Percentiles rank a stretch among this genome's conserved stretches.
phyloP scores from a whole-genome alignment of 306 rosid genomes.

The Cicer judaicum region DNA sequence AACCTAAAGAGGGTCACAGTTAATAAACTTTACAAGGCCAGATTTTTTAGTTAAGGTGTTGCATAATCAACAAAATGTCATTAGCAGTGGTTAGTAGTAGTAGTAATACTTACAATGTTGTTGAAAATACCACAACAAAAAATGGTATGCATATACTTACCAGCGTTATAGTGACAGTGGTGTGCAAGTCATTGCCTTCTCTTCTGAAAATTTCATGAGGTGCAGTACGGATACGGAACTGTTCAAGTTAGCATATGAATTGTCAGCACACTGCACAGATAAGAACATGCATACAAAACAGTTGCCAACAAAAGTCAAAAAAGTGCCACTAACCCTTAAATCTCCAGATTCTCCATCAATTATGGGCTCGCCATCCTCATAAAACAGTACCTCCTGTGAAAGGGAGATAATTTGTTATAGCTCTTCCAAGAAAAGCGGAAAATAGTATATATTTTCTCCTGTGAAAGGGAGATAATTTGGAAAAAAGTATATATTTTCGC shows the following conservation, averaged over 20 bases:
- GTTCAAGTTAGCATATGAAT: conserved; percentile 46
- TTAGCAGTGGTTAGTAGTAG: not conserved
- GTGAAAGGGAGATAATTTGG: conserved; percentile 33
- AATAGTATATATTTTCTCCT: too few relatives aligned
- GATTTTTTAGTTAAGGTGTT: not conserved
- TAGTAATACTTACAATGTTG: not conserved
- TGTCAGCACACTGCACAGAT: conserved; percentile 43
- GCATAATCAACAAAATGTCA: conserved; percentile 28
- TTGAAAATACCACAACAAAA: conserved; percentile 21
- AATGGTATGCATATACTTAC: conserved; percentile 48
- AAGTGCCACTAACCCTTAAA: conserved; percentile 66
- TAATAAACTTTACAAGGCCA: conserved; percentile 32
- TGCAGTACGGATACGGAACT: conserved; percentile 90
- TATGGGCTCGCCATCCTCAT: conserved; percentile 97
- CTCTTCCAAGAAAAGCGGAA: too few relatives aligned
- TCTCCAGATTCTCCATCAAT: conserved; percentile 98
- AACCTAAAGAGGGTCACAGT: conserved; percentile 60
- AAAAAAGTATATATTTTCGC: conserved; percentile 5
- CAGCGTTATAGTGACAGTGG: conserved; percentile 88
- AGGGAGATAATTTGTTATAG: conserved; percentile 34
- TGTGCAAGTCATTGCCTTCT: conserved; percentile 87
- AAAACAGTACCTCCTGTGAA: conserved; percentile 87
- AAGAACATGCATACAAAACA: conserved; percentile 27
- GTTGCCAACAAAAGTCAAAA: conserved; percentile 21
- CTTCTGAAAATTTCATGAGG: conserved; percentile 82